These are phyloP conservation scores for Elymus sibiricus DNA, from an alignment of 176 grass and related monocot species.

Conservation along the genomic window DNA sequence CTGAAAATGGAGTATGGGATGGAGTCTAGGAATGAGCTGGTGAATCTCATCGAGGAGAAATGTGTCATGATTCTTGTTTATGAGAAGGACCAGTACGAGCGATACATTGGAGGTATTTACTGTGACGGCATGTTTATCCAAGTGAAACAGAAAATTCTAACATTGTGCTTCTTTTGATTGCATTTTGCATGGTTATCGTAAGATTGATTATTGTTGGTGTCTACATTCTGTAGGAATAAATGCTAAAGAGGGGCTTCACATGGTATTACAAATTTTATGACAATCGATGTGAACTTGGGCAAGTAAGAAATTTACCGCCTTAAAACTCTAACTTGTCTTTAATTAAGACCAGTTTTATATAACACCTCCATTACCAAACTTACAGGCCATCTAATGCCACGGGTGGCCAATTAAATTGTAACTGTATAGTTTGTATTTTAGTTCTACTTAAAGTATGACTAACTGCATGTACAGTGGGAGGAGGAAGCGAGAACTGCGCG, in stretches of 20 bases:
- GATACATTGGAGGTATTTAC: not conserved
- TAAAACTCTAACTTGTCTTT: too few species aligned
- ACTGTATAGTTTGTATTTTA: not conserved
- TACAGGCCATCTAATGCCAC: too few species aligned
- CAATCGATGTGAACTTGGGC: not conserved
- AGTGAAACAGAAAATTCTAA: not conserved
- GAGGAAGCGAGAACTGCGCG: not conserved
- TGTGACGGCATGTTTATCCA: not conserved
- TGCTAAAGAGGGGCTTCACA: not conserved
- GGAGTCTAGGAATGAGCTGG: not conserved
- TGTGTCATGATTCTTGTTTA: not conserved
- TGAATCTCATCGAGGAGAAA: not conserved
- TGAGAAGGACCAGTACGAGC: not conserved
- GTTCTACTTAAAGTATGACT: not conserved
- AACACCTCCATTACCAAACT: not conserved
- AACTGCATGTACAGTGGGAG: not conserved
- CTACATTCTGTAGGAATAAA: not conserved
- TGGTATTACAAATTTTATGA: not conserved
- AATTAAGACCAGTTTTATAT: not conserved
- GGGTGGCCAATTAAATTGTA: too few species aligned
- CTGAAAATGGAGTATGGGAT: not conserved
- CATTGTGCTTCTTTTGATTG: not conserved
- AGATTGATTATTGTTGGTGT: not conserved
- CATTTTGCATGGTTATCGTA: not conserved
- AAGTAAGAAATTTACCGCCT: not conserved